Evolutionary conservation across 2,329 filamentous ascomycete species (phyloP).

Genomic region (Penicillium sp.): DNA sequence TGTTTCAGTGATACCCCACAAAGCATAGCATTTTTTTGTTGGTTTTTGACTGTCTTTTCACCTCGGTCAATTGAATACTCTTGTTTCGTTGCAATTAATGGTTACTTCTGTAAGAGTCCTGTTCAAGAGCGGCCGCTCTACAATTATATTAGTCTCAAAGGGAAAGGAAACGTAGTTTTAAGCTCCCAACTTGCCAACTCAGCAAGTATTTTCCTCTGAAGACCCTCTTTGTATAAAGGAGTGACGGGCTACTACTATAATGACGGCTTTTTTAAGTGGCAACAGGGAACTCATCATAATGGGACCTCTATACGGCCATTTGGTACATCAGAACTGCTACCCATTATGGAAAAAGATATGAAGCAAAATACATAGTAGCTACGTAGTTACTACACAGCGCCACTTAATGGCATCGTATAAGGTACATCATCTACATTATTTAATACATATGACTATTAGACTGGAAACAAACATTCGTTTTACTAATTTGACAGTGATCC

Average conservation of each 20-base stretch:
- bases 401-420: not conserved
- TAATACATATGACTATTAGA: not conserved
- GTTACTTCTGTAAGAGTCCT: not conserved
- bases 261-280: not conserved
- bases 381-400: not conserved
- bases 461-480: not conserved
- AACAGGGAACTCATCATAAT: not conserved
- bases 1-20: conserved; percentile 5
- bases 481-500: not conserved
- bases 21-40: not conserved
- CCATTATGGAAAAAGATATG: not conserved
- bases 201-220: not conserved
- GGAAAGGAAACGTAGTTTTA: too few species aligned
- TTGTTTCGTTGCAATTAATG: not conserved
- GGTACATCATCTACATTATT: not conserved
- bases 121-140: not conserved
- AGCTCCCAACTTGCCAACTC: not conserved
- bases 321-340: not conserved
- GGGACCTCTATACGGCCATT: not conserved
- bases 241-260: not conserved
- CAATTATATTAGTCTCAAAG: not conserved
- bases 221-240: not conserved
- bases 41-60: not conserved
- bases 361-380: not conserved
- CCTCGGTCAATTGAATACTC: not conserved